phyloP scores from a whole-genome alignment of 208 protist genomes.

The Acanthamoeba triangularis region DNA sequence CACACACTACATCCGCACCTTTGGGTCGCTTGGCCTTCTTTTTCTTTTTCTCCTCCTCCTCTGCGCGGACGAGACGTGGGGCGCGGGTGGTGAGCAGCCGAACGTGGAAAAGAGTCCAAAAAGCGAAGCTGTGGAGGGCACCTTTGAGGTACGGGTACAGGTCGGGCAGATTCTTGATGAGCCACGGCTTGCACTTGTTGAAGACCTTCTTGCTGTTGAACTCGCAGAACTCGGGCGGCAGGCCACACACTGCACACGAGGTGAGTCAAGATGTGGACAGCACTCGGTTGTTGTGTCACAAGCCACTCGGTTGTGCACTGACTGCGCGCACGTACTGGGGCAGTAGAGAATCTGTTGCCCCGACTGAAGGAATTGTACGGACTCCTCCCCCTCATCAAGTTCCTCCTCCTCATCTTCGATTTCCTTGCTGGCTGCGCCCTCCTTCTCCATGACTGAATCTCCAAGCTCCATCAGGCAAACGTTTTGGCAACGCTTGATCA shows the following conservation, averaged over 20 bases:
- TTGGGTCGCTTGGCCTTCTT: constrained; percentile 65
- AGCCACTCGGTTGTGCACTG: too few relatives aligned
- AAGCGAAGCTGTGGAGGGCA: not conserved
- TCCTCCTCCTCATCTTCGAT: not conserved
- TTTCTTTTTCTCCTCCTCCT: constrained; percentile 69
- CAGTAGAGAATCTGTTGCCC: constrained; percentile 19
- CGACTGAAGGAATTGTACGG: constrained; percentile 21
- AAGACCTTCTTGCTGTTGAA: constrained; percentile 74
- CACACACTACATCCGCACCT: not conserved
- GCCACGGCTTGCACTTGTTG: constrained; percentile 72
- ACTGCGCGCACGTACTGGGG: not conserved
- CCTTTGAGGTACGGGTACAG: constrained; percentile 61
- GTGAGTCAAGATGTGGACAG: not conserved
- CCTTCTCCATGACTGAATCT: not conserved
- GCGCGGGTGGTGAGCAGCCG: not conserved
- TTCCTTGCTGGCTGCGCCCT: not conserved
- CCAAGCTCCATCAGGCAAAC: not conserved
- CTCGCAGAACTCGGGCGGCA: constrained; percentile 66
- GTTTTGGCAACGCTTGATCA: not conserved
- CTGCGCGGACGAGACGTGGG: not conserved
- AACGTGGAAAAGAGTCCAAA: not conserved
- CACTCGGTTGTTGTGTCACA: too few relatives aligned
- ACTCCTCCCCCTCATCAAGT: not conserved
- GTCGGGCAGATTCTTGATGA: constrained; percentile 59
- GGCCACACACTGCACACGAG: constrained; percentile 32